phyloP scores from a whole-genome alignment of 352 stramenopile species.

The Pythium sukuiense region DNA sequence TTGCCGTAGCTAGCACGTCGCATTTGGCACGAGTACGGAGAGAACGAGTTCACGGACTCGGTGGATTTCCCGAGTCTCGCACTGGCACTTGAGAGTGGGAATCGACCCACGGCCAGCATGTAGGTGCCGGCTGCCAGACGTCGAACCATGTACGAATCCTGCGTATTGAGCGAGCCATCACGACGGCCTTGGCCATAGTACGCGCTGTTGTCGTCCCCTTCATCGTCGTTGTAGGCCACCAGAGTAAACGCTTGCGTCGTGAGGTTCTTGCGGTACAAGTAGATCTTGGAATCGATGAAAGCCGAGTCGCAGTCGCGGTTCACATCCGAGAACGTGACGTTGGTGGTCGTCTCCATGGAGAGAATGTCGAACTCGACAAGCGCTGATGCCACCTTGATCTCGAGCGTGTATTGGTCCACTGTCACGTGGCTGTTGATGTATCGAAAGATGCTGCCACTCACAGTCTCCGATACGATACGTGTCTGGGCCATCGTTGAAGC shows the following conservation, averaged over 20 bases:
- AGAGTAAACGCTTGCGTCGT: constrained; percentile 33
- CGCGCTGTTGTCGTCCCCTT: constrained; percentile 50
- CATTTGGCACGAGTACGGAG: constrained; percentile 62
- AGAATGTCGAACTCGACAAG: constrained; percentile 68
- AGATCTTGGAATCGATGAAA: constrained; percentile 68
- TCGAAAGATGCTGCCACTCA: constrained; percentile 60
- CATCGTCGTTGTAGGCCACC: constrained; percentile 65
- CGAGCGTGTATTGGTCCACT: constrained; percentile 62
- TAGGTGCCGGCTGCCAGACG: constrained; percentile 45
- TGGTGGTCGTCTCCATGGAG: constrained; percentile 58
- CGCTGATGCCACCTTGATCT: constrained; percentile 36
- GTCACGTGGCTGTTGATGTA: constrained; percentile 41
- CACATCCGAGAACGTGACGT: constrained; percentile 52
- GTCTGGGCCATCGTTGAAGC: background rate
- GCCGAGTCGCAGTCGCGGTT: constrained; percentile 74
- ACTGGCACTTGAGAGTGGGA: constrained; percentile 43
- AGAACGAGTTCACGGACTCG: constrained; percentile 41
- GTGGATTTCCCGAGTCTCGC: constrained; percentile 38
- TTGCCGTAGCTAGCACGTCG: constrained; percentile 63
- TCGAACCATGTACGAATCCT: constrained; percentile 69
- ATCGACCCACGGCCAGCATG: constrained; percentile 57
- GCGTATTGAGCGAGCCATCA: constrained; percentile 49
- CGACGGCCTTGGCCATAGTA: constrained; percentile 42
- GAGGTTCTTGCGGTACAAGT: constrained; percentile 35
- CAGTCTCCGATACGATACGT: constrained; percentile 31